These are phyloP conservation scores for Zymoseptoria tritici DNA, from an alignment of 2,329 filamentous ascomycete species.

Conservation along the genomic window DNA sequence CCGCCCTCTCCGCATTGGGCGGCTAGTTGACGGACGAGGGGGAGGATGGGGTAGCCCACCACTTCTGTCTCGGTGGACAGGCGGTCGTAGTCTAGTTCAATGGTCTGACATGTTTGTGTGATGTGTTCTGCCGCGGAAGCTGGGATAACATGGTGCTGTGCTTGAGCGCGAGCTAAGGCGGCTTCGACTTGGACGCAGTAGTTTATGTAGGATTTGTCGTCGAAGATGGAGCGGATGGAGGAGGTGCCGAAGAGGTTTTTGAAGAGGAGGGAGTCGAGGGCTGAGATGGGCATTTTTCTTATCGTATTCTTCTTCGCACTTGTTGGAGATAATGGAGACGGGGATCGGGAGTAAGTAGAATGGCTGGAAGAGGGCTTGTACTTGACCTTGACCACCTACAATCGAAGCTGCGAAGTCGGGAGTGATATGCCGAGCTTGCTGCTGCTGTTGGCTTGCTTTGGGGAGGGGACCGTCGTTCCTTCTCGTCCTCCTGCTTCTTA, in stretches of 20 bases:
- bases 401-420: background rate
- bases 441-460: no score
- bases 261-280: conserved; percentile 22
- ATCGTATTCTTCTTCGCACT: background rate
- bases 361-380: no score
- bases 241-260: conserved; percentile 18
- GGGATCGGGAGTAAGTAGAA: no score
- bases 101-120: conserved; percentile 4
- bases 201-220: conserved; percentile 14
- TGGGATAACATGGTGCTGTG: conserved; percentile 20
- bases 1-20: no score
- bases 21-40: conserved; percentile 13
- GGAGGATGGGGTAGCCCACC: conserved; percentile 28
- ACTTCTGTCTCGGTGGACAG: conserved; percentile 24
- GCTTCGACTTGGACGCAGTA: conserved; percentile 22
- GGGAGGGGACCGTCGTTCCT: no score
- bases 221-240: conserved; percentile 14
- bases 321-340: background rate
- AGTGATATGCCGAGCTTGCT: background rate
- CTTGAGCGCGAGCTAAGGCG: conserved; percentile 18
- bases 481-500: no score
- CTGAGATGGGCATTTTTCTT: conserved; percentile 17
- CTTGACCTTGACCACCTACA: background rate
- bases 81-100: conserved; percentile 16
- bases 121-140: conserved; percentile 20